These are phyloP conservation scores for Tarenaya hassleriana DNA, from an alignment of 345 rosid species.

Conservation along the genomic window DNA sequence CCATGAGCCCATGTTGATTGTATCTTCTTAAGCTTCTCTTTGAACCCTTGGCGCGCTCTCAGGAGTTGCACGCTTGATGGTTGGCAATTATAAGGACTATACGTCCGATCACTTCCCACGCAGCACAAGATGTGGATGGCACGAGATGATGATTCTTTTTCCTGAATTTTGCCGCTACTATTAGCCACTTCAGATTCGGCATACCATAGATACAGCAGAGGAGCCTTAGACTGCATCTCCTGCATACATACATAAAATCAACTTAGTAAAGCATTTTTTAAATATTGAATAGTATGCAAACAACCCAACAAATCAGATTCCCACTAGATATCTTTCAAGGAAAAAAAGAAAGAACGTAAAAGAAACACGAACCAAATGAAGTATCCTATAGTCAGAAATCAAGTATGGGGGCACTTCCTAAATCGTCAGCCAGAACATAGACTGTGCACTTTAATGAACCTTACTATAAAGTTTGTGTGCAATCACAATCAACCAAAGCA, in stretches of 20 bases:
- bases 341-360: too few relatives aligned
- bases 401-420: too few relatives aligned
- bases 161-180: conserved; percentile 27
- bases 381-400: too few relatives aligned
- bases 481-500: conserved; percentile 6
- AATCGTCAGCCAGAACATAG: conserved; percentile 6
- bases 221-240: conserved; percentile 60
- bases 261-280: conserved; percentile 18
- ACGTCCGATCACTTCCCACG: conserved; percentile 65
- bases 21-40: conserved; percentile 51
- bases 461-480: not conserved
- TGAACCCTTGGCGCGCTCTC: conserved; percentile 86
- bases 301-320: not conserved
- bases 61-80: conserved; percentile 74
- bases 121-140: conserved; percentile 67
- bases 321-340: too few relatives aligned
- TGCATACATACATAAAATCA: conserved; percentile 28
- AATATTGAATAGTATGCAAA: not conserved
- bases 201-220: conserved; percentile 80
- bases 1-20: conserved; percentile 69
- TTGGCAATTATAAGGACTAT: conserved; percentile 53
- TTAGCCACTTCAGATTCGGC: conserved; percentile 70
- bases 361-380: too few relatives aligned
- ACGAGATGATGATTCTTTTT: conserved; percentile 52
- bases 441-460: conserved; percentile 12